A percentile compares a stretch with the other conserved stretches of the same genome.
These are phyloP conservation scores for Solanum neorickii DNA, from an alignment of 257 asterid genomes.

Conservation along the genomic window DNA sequence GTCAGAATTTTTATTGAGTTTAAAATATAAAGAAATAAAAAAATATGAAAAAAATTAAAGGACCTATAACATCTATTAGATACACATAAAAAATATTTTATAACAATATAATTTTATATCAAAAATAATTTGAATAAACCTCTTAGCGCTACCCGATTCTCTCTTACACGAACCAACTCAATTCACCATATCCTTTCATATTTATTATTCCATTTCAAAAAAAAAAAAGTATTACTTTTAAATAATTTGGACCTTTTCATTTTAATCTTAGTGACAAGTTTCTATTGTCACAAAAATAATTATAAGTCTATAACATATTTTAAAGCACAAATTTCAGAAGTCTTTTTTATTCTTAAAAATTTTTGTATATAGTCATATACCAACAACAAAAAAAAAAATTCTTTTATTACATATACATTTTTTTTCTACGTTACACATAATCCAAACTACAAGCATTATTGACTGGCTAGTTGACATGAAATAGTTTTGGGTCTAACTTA, in stretches of 20 bases:
- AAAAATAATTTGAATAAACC: too few relatives aligned
- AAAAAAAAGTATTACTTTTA: not conserved
- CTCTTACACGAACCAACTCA: not conserved
- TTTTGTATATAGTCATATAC: too few relatives aligned
- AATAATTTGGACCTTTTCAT: not conserved
- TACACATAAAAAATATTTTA: not conserved
- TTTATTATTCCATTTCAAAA: too few relatives aligned
- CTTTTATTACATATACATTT: not conserved
- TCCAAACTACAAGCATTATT: not conserved
- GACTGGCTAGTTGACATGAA: not conserved
- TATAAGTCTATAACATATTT: not conserved
- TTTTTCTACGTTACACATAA: not conserved
- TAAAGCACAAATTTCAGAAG: not conserved
- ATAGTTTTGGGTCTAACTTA: not conserved
- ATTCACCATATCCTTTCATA: too few relatives aligned
- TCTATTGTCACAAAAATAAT: not conserved
- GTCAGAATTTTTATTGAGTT: too few relatives aligned
- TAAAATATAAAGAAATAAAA: too few relatives aligned
- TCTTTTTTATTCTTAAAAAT: not conserved
- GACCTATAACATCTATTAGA: too few relatives aligned
- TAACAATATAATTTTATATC: not conserved
- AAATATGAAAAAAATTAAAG: too few relatives aligned
- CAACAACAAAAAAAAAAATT: not conserved
- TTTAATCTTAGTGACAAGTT: not conserved
- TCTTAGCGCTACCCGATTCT: not conserved